These are phyloP conservation scores for Apiospora rasikravindrae DNA, from an alignment of 2,329 filamentous ascomycete species.

Conservation along the genomic window DNA sequence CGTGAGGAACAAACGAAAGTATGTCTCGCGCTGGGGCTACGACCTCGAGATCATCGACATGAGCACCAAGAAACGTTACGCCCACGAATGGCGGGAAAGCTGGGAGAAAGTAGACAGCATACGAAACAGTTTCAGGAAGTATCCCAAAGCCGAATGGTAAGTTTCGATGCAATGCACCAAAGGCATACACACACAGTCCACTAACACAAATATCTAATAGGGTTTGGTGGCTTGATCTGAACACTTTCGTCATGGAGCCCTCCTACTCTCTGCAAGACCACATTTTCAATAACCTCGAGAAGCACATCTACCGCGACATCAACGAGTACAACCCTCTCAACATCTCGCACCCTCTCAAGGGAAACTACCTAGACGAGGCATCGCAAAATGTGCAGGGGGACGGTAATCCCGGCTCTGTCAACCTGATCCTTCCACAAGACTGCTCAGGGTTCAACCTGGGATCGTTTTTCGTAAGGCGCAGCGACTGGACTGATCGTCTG, in stretches of 20 bases:
- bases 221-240: constrained; percentile 99
- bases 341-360: constrained; percentile 80
- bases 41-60: constrained; percentile 96
- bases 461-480: constrained; percentile 88
- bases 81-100: constrained; percentile 98
- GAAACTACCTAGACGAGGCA: constrained; percentile 76
- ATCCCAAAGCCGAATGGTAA: constrained; percentile 95
- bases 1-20: constrained; percentile 91
- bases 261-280: constrained; percentile 87
- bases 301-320: constrained; percentile 89
- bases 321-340: constrained; percentile 96
- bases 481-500: constrained; percentile 86
- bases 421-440: constrained; percentile 89
- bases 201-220: constrained; percentile 51
- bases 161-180: constrained; percentile 38
- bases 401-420: constrained; percentile 76
- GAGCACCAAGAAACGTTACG: constrained; percentile 98
- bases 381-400: constrained; percentile 79
- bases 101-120: constrained; percentile 99
- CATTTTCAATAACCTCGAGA: constrained; percentile 80
- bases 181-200: background rate
- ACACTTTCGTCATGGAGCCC: constrained; percentile 98
- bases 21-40: constrained; percentile 88
- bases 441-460: constrained; percentile 96
- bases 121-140: constrained; percentile 86